Evolutionary conservation across 2,329 filamentous ascomycete genomes (phyloP).

Genomic region (Botrytis pseudocinerea): DNA sequence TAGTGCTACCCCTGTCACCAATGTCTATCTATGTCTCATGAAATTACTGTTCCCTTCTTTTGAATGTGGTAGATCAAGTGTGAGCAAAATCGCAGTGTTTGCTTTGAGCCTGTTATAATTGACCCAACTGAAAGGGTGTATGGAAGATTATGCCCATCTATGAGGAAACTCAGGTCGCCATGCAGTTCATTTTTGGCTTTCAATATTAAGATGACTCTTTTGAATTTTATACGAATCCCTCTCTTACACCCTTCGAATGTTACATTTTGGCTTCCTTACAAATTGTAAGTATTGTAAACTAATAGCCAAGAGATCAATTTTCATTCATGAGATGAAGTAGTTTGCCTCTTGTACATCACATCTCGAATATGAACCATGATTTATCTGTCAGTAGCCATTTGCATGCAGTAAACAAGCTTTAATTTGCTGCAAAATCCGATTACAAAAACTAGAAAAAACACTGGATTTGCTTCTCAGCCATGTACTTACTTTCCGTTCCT

Average conservation of each 20-base stretch:
- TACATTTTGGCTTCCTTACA: not conserved
- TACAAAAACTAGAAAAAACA: too few species aligned
- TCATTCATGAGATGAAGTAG: too few species aligned
- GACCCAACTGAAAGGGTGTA: too few species aligned
- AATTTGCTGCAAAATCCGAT: rapidly evolving
- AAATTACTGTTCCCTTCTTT: not conserved
- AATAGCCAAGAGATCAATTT: too few species aligned
- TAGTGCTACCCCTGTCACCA: not conserved
- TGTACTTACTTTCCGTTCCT: rapidly evolving
- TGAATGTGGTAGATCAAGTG: not conserved
- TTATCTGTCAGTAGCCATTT: not conserved
- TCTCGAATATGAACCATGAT: too few species aligned
- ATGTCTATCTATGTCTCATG: not conserved
- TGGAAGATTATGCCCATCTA: not conserved
- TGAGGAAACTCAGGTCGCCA: too few species aligned
- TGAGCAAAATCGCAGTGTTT: too few species aligned
- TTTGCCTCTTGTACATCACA: not conserved
- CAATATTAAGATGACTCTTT: too few species aligned
- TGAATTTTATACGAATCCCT: not conserved
- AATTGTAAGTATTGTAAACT: too few species aligned
- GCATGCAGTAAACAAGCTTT: not conserved
- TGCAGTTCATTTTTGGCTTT: too few species aligned
- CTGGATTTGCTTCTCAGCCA: not conserved
- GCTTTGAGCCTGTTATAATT: too few species aligned
- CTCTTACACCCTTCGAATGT: not conserved